Percentiles rank a stretch among this genome's conserved stretches.
Conservation (phyloP, 345 rosid genomes). For the Brassica incana region DNA sequence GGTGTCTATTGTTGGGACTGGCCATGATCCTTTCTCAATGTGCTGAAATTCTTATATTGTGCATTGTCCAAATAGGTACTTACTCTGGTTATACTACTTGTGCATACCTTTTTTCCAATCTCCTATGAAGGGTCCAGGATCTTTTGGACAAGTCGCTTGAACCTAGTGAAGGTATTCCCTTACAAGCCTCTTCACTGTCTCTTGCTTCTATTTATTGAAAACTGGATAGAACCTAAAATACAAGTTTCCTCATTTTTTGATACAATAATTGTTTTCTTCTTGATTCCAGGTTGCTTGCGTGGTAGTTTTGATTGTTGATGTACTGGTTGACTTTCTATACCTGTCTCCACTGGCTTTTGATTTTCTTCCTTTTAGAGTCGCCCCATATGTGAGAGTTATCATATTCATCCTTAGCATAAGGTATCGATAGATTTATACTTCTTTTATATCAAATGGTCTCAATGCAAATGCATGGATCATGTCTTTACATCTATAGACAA, state of each 20-base stretch:
- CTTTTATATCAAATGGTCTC: not conserved
- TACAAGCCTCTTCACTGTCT: constrained; percentile 16
- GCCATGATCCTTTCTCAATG: constrained; percentile 1
- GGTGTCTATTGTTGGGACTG: not conserved
- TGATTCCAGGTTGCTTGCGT: constrained; percentile 66
- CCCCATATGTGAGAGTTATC: constrained; percentile 84
- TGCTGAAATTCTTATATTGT: not conserved
- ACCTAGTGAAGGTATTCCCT: constrained; percentile 58
- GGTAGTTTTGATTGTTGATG: constrained; percentile 68
- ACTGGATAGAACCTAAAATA: not conserved
- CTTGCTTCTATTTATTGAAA: constrained; percentile 14
- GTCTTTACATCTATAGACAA: not conserved
- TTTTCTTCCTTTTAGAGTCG: constrained; percentile 79
- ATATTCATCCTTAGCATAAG: constrained; percentile 72
- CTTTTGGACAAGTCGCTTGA: constrained; percentile 61
- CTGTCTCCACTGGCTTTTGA: constrained; percentile 67
- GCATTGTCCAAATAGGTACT: constrained; percentile 33
- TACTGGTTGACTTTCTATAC: constrained; percentile 69
- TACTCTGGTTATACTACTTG: constrained; percentile 60
- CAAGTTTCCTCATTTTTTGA: too few species aligned
- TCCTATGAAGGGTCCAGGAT: constrained; percentile 68
- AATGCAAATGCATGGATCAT: too few species aligned
- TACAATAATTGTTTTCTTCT: too few species aligned
- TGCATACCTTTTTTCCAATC: constrained; percentile 72
- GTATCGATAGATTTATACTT: constrained; percentile 39